Evolutionary conservation across 345 rosid genomes (phyloP).

Genomic region (Ceriops zippeliana): DNA sequence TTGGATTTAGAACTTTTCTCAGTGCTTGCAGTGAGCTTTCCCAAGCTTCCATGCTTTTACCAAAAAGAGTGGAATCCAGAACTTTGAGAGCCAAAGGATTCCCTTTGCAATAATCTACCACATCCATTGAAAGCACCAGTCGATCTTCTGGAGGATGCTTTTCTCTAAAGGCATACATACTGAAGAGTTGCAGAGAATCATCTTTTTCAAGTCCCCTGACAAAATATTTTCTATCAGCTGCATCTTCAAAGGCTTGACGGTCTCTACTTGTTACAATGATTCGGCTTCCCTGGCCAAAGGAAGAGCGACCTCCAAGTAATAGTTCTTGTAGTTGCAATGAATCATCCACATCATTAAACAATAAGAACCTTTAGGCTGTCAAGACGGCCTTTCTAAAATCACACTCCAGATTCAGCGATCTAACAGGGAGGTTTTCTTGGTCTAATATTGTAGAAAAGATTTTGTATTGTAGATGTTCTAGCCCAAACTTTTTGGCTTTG

Average conservation of each 20-base stretch:
- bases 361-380: not conserved
- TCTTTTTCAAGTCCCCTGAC: not conserved
- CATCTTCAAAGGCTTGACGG: not conserved
- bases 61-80: not conserved
- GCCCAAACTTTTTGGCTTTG: not conserved
- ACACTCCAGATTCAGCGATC: not conserved
- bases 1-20: not conserved
- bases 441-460: not conserved
- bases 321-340: not conserved
- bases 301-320: not conserved
- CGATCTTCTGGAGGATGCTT: not conserved
- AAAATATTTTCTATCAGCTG: not conserved
- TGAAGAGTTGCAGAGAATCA: slow-evolving; percentile 13
- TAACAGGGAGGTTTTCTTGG: not conserved
- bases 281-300: slow-evolving; percentile 6
- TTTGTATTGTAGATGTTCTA: not conserved
- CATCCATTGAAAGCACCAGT: not conserved
- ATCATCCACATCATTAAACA: slow-evolving; percentile 15
- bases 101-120: not conserved
- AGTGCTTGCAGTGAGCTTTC: not conserved
- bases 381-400: not conserved
- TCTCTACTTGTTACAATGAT: slow-evolving; percentile 7
- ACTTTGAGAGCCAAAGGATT: slow-evolving; percentile 13
- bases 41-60: slow-evolving; percentile 2
- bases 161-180: not conserved